Evolutionary conservation across 2,329 filamentous ascomycete species (phyloP).

Genomic region (Stachybotrys chartarum): DNA sequence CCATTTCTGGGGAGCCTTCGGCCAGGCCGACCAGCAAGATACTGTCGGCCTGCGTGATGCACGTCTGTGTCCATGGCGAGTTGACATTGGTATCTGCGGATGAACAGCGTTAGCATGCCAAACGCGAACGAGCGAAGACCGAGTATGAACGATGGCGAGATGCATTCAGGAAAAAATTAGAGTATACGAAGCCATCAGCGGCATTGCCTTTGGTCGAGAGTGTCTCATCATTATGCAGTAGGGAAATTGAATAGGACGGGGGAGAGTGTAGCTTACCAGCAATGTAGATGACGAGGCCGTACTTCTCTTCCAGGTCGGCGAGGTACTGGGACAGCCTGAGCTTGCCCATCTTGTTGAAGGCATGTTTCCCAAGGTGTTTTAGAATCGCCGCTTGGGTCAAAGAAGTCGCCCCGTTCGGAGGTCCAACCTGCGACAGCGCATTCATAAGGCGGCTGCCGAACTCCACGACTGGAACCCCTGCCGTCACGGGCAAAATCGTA

Average conservation of each 20-base stretch:
- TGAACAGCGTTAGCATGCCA: neutral
- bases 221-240: slow-evolving; percentile 44
- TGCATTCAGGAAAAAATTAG: slow-evolving; percentile 61
- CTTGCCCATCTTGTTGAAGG: slow-evolving; percentile 96
- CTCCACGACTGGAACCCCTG: slow-evolving; percentile 88
- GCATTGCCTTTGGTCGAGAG: slow-evolving; percentile 40
- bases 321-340: slow-evolving; percentile 92
- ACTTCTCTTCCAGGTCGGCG: slow-evolving; percentile 94
- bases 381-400: slow-evolving; percentile 91
- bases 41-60: slow-evolving; percentile 93
- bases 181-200: slow-evolving; percentile 52
- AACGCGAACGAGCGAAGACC: no score
- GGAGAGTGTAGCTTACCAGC: slow-evolving; percentile 49
- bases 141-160: neutral
- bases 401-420: slow-evolving; percentile 81
- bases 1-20: slow-evolving; percentile 82
- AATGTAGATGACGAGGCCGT: slow-evolving; percentile 89
- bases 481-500: slow-evolving; percentile 81
- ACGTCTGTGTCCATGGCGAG: slow-evolving; percentile 96
- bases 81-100: slow-evolving; percentile 86
- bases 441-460: slow-evolving; percentile 86
- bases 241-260: neutral
- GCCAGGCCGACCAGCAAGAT: slow-evolving; percentile 89
- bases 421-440: slow-evolving; percentile 82
- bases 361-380: slow-evolving; percentile 90